Conservation (phyloP, 1,284 basidiomycete species). For the Takashimella tepidaria region DNA sequence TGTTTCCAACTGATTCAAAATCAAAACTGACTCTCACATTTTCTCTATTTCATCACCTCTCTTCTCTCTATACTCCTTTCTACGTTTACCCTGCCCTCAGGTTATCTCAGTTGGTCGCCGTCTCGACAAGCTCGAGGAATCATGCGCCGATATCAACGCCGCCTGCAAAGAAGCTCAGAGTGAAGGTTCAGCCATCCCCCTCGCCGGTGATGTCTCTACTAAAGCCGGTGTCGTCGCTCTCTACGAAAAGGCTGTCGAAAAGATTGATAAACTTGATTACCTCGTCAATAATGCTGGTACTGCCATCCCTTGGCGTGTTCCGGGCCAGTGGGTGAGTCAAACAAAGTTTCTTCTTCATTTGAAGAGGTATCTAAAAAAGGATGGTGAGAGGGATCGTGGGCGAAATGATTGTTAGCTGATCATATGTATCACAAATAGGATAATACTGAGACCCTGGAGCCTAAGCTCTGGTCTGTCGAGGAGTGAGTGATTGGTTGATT, state of each 20-base stretch:
- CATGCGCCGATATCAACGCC: constrained; percentile 24
- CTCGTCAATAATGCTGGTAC: constrained; percentile 35
- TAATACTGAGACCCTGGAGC: constrained; percentile 13
- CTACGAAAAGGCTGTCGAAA: constrained; percentile 18
- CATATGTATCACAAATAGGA: constrained; percentile 6
- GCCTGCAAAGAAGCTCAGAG: constrained; percentile 11
- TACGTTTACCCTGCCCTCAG: constrained; percentile 3
- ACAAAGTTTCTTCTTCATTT: no score
- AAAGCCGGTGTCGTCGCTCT: constrained; percentile 26
- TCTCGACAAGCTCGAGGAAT: constrained; percentile 15
- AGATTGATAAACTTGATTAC: constrained; percentile 29
- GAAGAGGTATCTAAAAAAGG: no score
- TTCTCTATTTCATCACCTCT: background rate
- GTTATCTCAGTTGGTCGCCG: constrained; percentile 31
- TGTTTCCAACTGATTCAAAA: background rate
- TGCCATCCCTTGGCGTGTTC: constrained; percentile 19
- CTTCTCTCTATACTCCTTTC: background rate
- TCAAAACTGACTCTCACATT: background rate
- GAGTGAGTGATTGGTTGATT: constrained; percentile 17
- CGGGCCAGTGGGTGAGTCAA: constrained; percentile 12
- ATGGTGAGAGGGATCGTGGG: no score
- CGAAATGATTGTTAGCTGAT: no score
- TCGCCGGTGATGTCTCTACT: constrained; percentile 27
- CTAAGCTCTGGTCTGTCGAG: constrained; percentile 31
- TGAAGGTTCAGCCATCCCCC: constrained; percentile 22